These are phyloP conservation scores for Naegleria fowleri DNA, from an alignment of 208 protist species.

Conservation along the genomic window DNA sequence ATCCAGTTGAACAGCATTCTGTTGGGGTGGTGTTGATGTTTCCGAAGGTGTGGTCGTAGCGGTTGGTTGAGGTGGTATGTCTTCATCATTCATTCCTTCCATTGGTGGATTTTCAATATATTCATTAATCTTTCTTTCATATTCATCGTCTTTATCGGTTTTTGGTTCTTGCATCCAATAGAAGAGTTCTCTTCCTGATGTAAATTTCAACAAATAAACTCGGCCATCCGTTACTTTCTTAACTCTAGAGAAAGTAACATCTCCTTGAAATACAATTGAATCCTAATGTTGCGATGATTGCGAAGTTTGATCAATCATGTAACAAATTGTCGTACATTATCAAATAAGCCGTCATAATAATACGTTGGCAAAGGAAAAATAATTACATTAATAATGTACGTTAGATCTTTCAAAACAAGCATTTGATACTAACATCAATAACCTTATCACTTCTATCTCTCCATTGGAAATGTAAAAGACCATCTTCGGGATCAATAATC, in stretches of 20 bases:
- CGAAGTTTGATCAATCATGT: neutral
- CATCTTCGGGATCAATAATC: neutral
- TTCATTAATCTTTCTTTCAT: neutral
- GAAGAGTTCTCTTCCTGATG: neutral
- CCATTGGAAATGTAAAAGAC: neutral
- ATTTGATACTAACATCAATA: neutral
- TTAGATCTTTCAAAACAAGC: no score
- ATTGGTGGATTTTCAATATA: neutral
- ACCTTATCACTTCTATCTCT: conserved; percentile 13
- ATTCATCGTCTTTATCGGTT: conserved; percentile 18
- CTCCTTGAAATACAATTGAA: conserved; percentile 23
- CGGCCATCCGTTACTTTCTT: conserved; percentile 16
- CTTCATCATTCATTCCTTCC: neutral
- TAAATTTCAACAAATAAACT: conserved; percentile 27
- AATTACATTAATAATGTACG: no score
- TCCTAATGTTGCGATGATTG: neutral
- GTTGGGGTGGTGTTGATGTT: neutral
- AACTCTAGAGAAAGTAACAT: neutral
- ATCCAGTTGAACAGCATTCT: neutral
- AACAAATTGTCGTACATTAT: neutral
- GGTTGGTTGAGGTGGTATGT: neutral
- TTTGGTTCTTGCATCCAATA: conserved; percentile 33
- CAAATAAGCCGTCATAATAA: neutral
- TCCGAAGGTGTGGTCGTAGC: neutral
- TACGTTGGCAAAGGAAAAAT: neutral